These are phyloP conservation scores for Pyrus communis DNA, from an alignment of 306 rosid species.

Conservation along the genomic window DNA sequence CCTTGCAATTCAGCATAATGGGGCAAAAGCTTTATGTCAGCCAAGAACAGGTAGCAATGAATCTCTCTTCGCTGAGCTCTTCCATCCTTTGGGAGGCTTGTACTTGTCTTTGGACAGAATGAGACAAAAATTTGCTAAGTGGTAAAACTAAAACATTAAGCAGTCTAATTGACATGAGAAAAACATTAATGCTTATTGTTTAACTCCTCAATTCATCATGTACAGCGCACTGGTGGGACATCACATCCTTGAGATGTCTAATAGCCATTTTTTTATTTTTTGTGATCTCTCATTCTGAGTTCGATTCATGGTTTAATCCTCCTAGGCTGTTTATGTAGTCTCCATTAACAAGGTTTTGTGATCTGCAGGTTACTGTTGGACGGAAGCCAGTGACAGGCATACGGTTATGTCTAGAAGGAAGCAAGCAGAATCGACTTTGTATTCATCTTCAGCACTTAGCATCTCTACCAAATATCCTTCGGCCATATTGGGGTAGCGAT, in stretches of 20 bases:
- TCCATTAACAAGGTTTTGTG: background rate
- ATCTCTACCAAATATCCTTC: constrained; percentile 73
- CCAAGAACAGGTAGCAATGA: constrained; percentile 67
- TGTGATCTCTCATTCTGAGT: background rate
- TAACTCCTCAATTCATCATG: background rate
- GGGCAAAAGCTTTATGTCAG: constrained; percentile 88
- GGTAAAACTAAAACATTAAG: background rate
- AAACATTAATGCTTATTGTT: background rate
- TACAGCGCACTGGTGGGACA: background rate
- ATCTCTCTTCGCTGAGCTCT: background rate
- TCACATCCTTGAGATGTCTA: constrained; percentile 4
- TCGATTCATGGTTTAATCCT: background rate
- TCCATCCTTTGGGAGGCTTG: background rate
- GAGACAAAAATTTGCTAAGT: background rate
- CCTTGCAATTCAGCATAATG: constrained; percentile 92
- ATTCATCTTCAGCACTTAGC: constrained; percentile 76
- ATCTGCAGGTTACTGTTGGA: constrained; percentile 70
- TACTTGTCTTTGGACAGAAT: background rate
- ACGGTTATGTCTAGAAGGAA: constrained; percentile 66
- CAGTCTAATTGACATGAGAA: background rate
- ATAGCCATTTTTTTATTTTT: background rate
- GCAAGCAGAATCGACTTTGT: constrained; percentile 61
- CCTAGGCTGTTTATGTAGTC: background rate
- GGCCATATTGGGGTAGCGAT: constrained; percentile 65
- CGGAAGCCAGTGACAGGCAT: constrained; percentile 83